Percentiles rank a stretch among this genome's conserved stretches.
phyloP scores from a whole-genome alignment of 2,329 filamentous ascomycete species.

The Proliferodiscus dingleyae region DNA sequence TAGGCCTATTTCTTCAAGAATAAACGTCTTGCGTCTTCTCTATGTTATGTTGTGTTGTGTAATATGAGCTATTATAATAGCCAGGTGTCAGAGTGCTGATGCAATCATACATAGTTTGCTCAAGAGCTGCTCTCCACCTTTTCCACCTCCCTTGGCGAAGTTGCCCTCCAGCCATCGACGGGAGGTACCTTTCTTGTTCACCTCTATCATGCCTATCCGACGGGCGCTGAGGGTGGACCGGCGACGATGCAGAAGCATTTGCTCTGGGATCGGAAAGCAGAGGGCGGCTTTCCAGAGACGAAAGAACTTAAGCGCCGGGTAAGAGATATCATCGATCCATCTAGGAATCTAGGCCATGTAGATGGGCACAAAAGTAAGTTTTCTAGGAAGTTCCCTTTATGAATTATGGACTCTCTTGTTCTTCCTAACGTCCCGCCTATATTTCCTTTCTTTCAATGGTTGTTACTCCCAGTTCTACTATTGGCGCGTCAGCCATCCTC shows the following conservation, averaged over 20 bases:
- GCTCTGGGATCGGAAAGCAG: constrained; percentile 82
- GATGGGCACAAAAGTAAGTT: constrained; percentile 42
- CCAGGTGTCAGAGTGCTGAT: neutral
- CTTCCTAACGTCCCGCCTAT: neutral
- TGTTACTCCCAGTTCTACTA: too few species aligned
- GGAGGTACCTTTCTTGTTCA: constrained; percentile 79
- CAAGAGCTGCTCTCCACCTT: constrained; percentile 97
- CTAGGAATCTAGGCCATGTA: constrained; percentile 73
- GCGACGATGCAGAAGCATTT: constrained; percentile 43
- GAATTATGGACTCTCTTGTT: too few species aligned
- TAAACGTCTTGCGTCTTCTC: too few species aligned
- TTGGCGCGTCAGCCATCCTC: too few species aligned
- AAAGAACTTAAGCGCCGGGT: constrained; percentile 85
- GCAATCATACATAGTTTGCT: constrained; percentile 67
- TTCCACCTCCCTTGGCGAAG: constrained; percentile 74
- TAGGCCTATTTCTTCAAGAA: too few species aligned
- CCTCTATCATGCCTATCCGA: constrained; percentile 40
- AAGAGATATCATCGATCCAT: constrained; percentile 75
- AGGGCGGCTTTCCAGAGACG: constrained; percentile 90
- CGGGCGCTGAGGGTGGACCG: constrained; percentile 8
- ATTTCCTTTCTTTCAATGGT: too few species aligned
- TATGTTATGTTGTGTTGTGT: too few species aligned
- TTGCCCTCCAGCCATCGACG: constrained; percentile 78
- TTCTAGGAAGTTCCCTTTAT: neutral
- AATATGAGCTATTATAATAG: neutral